A percentile compares a stretch with the other conserved stretches of the same genome.
phyloP scores from a whole-genome alignment of 1,284 basidiomycete species.

The Xanthoconium separans region DNA sequence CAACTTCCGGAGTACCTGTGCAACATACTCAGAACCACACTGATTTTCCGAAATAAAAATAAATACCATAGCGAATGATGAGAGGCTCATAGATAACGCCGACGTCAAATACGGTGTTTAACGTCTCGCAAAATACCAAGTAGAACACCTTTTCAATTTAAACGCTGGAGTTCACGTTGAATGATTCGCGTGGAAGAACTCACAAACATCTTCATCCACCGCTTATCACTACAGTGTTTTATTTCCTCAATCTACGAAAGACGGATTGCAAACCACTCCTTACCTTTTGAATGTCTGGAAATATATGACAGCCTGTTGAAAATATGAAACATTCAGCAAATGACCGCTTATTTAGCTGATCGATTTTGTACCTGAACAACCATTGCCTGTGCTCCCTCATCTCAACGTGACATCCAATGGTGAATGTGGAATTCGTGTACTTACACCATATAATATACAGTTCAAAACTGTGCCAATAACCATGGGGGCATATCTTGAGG shows the following conservation, averaged over 20 bases:
- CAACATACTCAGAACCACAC: background rate
- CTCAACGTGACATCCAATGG: slow-evolving; percentile 4
- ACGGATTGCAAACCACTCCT: no score
- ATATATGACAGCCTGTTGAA: slow-evolving; percentile 32
- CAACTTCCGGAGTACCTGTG: background rate
- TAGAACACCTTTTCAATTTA: slow-evolving; percentile 35
- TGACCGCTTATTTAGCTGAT: background rate
- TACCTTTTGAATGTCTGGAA: slow-evolving; percentile 12
- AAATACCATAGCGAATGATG: slow-evolving; percentile 38
- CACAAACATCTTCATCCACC: slow-evolving; percentile 43
- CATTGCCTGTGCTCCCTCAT: slow-evolving; percentile 1
- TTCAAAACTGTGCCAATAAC: slow-evolving; percentile 45
- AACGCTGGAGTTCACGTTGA: background rate
- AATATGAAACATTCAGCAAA: slow-evolving; percentile 13
- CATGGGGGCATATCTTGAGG: slow-evolving; percentile 43
- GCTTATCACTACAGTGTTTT: slow-evolving; percentile 34
- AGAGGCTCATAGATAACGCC: slow-evolving; percentile 48
- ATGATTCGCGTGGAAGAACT: slow-evolving; percentile 4
- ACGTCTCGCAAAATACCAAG: slow-evolving; percentile 42
- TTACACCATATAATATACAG: slow-evolving; percentile 49
- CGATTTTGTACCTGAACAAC: slow-evolving; percentile 10
- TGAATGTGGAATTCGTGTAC: slow-evolving; percentile 5
- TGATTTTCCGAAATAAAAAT: background rate
- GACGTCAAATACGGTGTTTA: slow-evolving; percentile 44
- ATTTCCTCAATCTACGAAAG: background rate